phyloP scores from a whole-genome alignment of 1,284 basidiomycete genomes.

The Termitomyces sp. region DNA sequence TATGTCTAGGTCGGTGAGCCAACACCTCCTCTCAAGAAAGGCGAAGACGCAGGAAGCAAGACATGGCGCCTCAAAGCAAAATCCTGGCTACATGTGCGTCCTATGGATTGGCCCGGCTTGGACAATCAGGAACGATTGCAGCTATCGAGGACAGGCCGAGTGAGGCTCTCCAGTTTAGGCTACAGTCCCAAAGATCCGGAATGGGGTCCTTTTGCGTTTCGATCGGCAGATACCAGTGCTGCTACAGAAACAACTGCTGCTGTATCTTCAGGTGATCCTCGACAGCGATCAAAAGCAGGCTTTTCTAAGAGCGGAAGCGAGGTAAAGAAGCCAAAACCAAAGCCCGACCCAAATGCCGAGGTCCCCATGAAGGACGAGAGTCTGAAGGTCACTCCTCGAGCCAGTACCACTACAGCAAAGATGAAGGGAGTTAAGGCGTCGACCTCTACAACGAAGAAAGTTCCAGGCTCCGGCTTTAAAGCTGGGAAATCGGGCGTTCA shows the following conservation, averaged over 20 bases:
- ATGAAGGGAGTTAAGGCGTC: constrained; percentile 6
- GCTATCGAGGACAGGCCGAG: constrained; percentile 46
- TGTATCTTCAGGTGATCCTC: constrained; percentile 1
- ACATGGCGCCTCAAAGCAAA: constrained; percentile 49
- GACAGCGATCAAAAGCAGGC: constrained; percentile 4
- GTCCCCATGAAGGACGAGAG: constrained; percentile 56
- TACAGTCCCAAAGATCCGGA: constrained; percentile 52
- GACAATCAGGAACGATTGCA: constrained; percentile 38
- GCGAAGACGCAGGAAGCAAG: constrained; percentile 31
- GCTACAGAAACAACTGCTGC: constrained; percentile 23
- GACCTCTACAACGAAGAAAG: constrained; percentile 25
- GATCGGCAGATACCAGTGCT: constrained; percentile 11
- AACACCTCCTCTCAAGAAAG: constrained; percentile 29
- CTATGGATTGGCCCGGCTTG: constrained; percentile 53
- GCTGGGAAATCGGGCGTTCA: constrained; percentile 17
- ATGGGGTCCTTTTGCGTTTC: constrained; percentile 41
- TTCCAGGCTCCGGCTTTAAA: constrained; percentile 41
- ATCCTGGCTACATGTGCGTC: constrained; percentile 63
- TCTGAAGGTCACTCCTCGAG: constrained; percentile 26
- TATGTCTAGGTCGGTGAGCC: constrained; percentile 47
- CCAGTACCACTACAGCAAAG: constrained; percentile 13
- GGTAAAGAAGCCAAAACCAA: constrained; percentile 39
- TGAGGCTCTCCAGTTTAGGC: constrained; percentile 40
- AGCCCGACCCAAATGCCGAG: constrained; percentile 37
- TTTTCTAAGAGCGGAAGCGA: constrained; percentile 40